These are phyloP conservation scores for Pestalotiopsis sp. DNA, from an alignment of 2,329 filamentous ascomycete species.

Conservation along the genomic window DNA sequence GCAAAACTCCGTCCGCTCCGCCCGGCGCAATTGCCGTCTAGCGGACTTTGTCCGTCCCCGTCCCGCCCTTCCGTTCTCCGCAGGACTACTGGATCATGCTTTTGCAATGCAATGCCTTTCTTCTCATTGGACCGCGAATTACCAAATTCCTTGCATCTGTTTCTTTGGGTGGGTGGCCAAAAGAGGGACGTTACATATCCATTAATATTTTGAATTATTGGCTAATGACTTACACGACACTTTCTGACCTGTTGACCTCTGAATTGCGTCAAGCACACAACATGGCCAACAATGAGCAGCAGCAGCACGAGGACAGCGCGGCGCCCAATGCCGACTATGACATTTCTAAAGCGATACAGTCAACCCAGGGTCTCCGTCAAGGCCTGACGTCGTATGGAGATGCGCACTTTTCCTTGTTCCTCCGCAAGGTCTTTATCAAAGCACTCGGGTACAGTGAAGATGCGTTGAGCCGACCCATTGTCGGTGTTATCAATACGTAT, in stretches of 20 bases:
- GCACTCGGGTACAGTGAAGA: slow-evolving; percentile 75
- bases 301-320: not conserved
- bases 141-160: not conserved
- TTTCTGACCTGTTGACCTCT: not conserved
- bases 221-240: not conserved
- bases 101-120: not conserved
- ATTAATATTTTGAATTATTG: not conserved
- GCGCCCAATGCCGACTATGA: slow-evolving; percentile 56
- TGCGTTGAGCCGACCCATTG: slow-evolving; percentile 68
- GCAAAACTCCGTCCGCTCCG: not conserved
- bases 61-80: not conserved
- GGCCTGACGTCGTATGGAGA: slow-evolving; percentile 73
- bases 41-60: not conserved
- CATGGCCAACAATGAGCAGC: not conserved
- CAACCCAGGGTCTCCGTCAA: slow-evolving; percentile 58
- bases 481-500: slow-evolving; percentile 76
- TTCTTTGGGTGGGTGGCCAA: not conserved
- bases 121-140: not conserved
- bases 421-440: slow-evolving; percentile 79
- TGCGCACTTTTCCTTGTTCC: slow-evolving; percentile 73
- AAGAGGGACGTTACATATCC: not conserved
- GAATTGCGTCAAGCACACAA: not conserved
- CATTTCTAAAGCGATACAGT: slow-evolving; percentile 54
- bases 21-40: not conserved
- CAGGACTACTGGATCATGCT: not conserved